These are phyloP conservation scores for Daucus carota DNA, from an alignment of 129 eudicot genomes.

Conservation along the genomic window DH1_v3.0 NC_030386.2:40078001-40078500, in stretches of 20 bases:
- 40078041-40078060: neutral
- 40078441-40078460: neutral
- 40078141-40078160: constrained; percentile 46
- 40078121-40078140: constrained; percentile 46
- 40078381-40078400: neutral
- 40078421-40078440: neutral
- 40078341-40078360: neutral
- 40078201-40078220: constrained; percentile 92
- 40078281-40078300: neutral
- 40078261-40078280: neutral
- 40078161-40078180: constrained; percentile 75
- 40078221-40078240: constrained; percentile 9
- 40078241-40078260: neutral
- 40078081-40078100: constrained; percentile 41
- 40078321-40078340: too few species aligned
- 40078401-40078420: neutral
- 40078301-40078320: neutral
- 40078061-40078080: neutral
- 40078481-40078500: neutral
- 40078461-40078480: neutral
- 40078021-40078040: neutral
- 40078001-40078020: neutral
- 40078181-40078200: constrained; percentile 81
- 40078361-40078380: neutral
- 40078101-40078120: constrained; percentile 44